phyloP scores from a whole-genome alignment of 2,329 filamentous ascomycete genomes.

The Grosmannia clavigera region DNA sequence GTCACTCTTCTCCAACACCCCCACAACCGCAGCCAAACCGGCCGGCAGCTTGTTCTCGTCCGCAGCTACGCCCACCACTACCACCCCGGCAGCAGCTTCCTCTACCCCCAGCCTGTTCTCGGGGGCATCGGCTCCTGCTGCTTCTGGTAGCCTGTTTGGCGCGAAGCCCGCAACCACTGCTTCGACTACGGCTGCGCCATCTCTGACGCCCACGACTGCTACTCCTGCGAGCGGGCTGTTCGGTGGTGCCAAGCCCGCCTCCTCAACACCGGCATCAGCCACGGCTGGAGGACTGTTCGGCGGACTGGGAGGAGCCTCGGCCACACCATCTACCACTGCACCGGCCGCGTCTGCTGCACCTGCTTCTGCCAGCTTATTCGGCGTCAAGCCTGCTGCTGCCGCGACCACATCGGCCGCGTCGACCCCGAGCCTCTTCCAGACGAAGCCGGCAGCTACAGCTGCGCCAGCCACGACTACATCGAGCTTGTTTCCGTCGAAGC shows the following conservation, averaged over 20 bases:
- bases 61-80: background rate
- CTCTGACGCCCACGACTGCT: background rate
- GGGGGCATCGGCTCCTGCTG: background rate
- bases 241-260: background rate
- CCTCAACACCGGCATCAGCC: background rate
- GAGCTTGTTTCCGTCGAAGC: slow-evolving; percentile 4
- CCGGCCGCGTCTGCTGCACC: background rate
- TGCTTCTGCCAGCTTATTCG: background rate
- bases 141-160: background rate
- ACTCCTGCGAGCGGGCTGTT: slow-evolving; percentile 14
- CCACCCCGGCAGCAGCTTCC: background rate
- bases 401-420: slow-evolving; percentile 9
- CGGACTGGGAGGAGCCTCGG: background rate
- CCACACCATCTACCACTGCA: background rate
- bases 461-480: slow-evolving; percentile 1
- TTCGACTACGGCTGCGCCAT: slow-evolving; percentile 11
- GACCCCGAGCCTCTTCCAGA: slow-evolving; percentile 8
- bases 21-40: background rate
- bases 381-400: slow-evolving; percentile 16
- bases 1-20: background rate
- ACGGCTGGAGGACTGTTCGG: background rate
- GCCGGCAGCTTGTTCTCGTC: background rate
- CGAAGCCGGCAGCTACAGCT: slow-evolving; percentile 1
- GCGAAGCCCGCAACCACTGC: slow-evolving; percentile 15
- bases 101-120: background rate